Percentiles rank a stretch among this genome's conserved stretches.
Conservation (phyloP, 176 grass and related monocot genomes). For the Eragrostis curvula region DNA sequence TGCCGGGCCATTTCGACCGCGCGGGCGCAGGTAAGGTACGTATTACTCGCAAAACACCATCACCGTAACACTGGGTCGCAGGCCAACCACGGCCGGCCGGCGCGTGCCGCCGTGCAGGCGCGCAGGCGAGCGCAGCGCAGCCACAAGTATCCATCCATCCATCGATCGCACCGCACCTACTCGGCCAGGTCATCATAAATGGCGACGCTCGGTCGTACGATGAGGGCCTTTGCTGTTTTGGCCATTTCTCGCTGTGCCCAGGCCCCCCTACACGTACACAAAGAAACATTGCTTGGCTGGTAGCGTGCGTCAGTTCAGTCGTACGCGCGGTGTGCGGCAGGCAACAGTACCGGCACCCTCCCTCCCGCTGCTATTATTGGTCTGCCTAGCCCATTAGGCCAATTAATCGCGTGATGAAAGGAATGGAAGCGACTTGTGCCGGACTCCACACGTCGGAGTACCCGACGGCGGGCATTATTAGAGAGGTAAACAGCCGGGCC, state of each 20-base stretch:
- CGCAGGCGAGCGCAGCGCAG: not conserved
- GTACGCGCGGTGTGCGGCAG: not conserved
- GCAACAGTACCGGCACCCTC: not conserved
- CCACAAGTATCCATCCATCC: too few relatives aligned
- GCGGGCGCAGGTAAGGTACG: too few relatives aligned
- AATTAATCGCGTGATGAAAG: not conserved
- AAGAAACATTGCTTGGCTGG: not conserved
- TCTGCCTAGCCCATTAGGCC: not conserved
- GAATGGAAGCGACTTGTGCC: not conserved
- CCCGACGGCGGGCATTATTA: not conserved
- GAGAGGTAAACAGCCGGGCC: not conserved
- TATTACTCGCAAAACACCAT: too few relatives aligned
- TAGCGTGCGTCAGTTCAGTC: not conserved
- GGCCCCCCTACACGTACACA: not conserved
- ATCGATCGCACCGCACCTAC: too few relatives aligned
- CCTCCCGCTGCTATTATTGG: not conserved
- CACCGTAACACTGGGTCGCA: too few relatives aligned
- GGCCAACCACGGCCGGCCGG: not conserved
- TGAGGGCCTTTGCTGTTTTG: not conserved
- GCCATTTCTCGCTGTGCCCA: conserved; percentile 24
- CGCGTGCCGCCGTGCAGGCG: not conserved
- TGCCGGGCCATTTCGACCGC: too few relatives aligned
- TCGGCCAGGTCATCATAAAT: conserved; percentile 20
- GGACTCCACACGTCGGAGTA: not conserved
- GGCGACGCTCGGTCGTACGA: conserved; percentile 6